phyloP scores from a whole-genome alignment of 352 stramenopile genomes.

The Phytophthora palmivora region DNA sequence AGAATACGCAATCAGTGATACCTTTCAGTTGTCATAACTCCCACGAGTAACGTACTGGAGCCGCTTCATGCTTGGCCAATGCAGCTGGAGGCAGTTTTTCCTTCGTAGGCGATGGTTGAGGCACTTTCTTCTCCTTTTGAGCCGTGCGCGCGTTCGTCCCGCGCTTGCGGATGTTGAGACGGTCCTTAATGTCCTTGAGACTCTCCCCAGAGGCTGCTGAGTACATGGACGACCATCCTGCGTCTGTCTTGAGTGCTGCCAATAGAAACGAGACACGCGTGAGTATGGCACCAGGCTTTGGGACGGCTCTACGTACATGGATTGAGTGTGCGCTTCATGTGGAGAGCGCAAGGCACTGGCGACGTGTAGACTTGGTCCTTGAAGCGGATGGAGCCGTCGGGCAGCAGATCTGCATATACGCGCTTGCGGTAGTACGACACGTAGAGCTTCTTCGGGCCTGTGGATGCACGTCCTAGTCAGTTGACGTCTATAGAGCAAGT shows the following conservation, averaged over 20 bases:
- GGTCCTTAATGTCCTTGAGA: conserved; percentile 84
- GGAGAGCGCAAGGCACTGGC: conserved; percentile 68
- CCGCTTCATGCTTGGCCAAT: conserved; percentile 27
- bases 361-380: conserved; percentile 83
- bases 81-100: conserved; percentile 14
- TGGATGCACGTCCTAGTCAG: neutral
- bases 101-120: conserved; percentile 34
- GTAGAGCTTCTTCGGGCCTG: conserved; percentile 76
- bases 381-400: conserved; percentile 80
- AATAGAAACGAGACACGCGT: neutral
- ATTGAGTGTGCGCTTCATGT: conserved; percentile 87
- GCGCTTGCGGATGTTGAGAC: conserved; percentile 74
- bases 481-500: no score
- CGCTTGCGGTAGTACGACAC: conserved; percentile 87
- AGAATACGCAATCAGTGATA: conserved; percentile 2
- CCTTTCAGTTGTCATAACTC: neutral
- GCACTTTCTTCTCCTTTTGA: conserved; percentile 68
- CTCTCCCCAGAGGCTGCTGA: conserved; percentile 67
- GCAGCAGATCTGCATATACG: conserved; percentile 77
- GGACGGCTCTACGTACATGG: conserved; percentile 50
- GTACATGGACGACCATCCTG: conserved; percentile 86
- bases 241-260: conserved; percentile 73
- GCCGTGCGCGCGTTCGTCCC: conserved; percentile 61
- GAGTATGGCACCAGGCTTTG: neutral
- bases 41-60: conserved; percentile 29